A percentile compares a stretch with the other conserved stretches of the same genome.
phyloP scores from a whole-genome alignment of 305 asterid genomes.

The Fraxinus albicans region DNA sequence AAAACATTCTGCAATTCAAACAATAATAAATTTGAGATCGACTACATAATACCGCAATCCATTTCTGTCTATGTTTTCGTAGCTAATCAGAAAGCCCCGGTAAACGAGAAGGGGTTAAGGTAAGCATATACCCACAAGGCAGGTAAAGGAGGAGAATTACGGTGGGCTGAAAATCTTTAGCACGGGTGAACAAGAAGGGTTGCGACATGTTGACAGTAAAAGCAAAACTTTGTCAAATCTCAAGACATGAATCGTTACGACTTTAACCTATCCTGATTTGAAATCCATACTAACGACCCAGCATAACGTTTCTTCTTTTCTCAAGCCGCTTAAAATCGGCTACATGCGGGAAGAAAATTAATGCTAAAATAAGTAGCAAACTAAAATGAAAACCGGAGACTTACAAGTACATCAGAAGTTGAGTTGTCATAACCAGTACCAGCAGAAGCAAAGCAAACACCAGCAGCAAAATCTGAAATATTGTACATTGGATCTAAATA shows the following conservation, averaged over 20 bases:
- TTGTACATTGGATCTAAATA: constrained; percentile 64
- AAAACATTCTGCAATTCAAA: constrained; percentile 56
- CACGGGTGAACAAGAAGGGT: not conserved
- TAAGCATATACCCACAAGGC: not conserved
- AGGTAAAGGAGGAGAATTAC: not conserved
- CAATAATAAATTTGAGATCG: not conserved
- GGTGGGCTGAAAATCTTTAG: not conserved
- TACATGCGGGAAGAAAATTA: not conserved
- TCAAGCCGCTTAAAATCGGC: not conserved
- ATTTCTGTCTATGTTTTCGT: not conserved
- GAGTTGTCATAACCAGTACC: constrained; percentile 83
- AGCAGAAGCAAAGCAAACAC: constrained; percentile 93
- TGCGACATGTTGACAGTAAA: not conserved
- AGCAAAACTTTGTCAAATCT: not conserved
- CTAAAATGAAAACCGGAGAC: constrained; percentile 8
- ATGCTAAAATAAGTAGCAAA: not conserved
- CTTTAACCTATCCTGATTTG: not conserved
- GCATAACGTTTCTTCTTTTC: not conserved
- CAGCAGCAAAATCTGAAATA: constrained; percentile 66
- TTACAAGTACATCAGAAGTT: constrained; percentile 73
- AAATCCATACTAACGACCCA: not conserved
- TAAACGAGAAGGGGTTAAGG: too few relatives aligned
- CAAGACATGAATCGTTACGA: not conserved
- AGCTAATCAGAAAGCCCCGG: not conserved
- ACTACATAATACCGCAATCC: not conserved